Base-by-base conservation (phyloP, 345 rosid genomes). In the Gossypium australe region DNA sequence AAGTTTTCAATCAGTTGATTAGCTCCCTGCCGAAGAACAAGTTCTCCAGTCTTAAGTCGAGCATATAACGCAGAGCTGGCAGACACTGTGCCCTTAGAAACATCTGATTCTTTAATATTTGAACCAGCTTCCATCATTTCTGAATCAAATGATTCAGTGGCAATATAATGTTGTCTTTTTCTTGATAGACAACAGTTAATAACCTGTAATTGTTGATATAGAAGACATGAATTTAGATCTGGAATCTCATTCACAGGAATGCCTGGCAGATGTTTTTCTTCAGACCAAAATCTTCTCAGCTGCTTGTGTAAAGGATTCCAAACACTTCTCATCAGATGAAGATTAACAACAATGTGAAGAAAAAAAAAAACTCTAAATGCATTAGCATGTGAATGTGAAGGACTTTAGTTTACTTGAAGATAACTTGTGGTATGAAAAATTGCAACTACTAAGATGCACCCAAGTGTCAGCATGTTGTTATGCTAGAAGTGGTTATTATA, bases 171-270 rank as follows among this genome's bases (percentile, higher is more conserved):
- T n/a, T 83, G 94, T 53, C 80, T 85, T 89, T 92, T 91, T 79
- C 98, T 89, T 24, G 93, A 84, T 80, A 95, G 80, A 76, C 99
- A 95, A 57, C 98, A 88, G 80, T 95, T 95, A 77, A 95, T 82
- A 77, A 95, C 98, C 84, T 92, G 98, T 75, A 95, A 74, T 83
- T 86, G 89, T 80, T 95, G 99, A 83, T 90, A 88, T 25, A 95
- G 77, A 52, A 89, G 91, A 81, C 99, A 92, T 80, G 88, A 89
- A 75, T 90, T 85, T 73, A 95, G 82, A 86, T 95, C 98, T 29
- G 98, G 99, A 78, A 77, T 80, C 79, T 80, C 82, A 78, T 91
- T 90, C 63, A 52, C 59, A 61, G 99, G 94, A 74, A 93, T 85
- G 81, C 98, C 90, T 45, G 98, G 93, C 80, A 92, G 78, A 78